Conservation (phyloP, 306 rosid genomes). For the Morella rubra region DNA sequence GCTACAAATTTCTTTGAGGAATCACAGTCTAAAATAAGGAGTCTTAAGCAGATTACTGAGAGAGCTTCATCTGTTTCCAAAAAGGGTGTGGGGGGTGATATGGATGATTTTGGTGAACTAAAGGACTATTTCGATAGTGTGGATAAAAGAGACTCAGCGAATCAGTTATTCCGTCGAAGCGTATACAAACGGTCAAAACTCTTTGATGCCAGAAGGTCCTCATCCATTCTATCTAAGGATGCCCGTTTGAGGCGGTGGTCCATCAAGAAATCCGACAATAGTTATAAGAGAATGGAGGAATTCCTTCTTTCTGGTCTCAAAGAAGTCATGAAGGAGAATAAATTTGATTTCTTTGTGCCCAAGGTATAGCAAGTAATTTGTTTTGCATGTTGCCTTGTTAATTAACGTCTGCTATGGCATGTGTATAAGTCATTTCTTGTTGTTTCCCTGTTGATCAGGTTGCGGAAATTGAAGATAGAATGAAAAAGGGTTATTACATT, state of each 20-base stretch:
- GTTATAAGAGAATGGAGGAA: conserved; percentile 91
- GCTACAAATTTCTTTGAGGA: conserved; percentile 53
- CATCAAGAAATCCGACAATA: conserved; percentile 90
- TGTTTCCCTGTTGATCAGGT: conserved; percentile 54
- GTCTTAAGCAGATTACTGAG: conserved; percentile 70
- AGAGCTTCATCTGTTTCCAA: conserved; percentile 54
- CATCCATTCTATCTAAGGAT: conserved; percentile 97
- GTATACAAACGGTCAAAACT: conserved; percentile 92
- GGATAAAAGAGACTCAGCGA: conserved; percentile 85
- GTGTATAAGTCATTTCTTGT: conserved; percentile 9
- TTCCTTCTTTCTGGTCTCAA: conserved; percentile 79
- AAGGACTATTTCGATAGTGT: conserved; percentile 93
- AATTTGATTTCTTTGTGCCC: conserved; percentile 79
- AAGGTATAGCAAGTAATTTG: conserved; percentile 54
- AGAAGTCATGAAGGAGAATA: conserved; percentile 87
- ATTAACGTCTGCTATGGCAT: background rate
- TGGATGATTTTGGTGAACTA: conserved; percentile 90
- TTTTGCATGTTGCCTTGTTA: background rate
- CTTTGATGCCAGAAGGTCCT: conserved; percentile 92
- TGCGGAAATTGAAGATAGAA: conserved; percentile 89
- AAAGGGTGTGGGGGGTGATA: conserved; percentile 44
- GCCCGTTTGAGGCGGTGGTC: conserved; percentile 97
- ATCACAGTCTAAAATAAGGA: conserved; percentile 56
- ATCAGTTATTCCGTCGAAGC: conserved; percentile 77
- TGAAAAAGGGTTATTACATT: conserved; percentile 78